Evolutionary conservation across 1,139 yeast species (phyloP).

Genomic region (Pichia sp.): DNA sequence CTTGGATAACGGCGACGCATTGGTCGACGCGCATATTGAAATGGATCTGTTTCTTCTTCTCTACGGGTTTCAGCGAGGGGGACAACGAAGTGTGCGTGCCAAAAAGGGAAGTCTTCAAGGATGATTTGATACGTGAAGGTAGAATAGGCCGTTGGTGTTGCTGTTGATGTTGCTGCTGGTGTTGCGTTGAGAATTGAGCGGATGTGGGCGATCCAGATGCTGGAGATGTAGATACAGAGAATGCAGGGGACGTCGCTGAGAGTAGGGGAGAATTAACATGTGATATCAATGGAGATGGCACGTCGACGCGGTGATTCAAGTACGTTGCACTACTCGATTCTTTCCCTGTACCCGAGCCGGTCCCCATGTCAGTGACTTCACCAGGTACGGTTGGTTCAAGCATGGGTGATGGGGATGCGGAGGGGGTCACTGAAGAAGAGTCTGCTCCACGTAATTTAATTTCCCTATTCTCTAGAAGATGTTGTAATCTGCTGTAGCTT

Average conservation of each 20-base stretch:
- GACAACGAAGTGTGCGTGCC: slow-evolving; percentile 1
- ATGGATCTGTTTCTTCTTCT: slow-evolving; percentile 66
- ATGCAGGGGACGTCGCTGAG: too few relatives aligned
- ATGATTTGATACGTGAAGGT: slow-evolving; percentile 11
- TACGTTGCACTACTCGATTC: too few relatives aligned
- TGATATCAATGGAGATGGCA: too few relatives aligned
- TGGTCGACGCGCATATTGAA: slow-evolving; percentile 92
- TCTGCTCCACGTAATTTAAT: slow-evolving; percentile 13
- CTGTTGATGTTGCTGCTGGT: too few relatives aligned
- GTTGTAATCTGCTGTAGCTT: slow-evolving; percentile 37
- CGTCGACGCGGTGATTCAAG: too few relatives aligned
- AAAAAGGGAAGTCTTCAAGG: slow-evolving; percentile 12
- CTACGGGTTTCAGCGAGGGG: slow-evolving; percentile 19
- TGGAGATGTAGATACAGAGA: too few relatives aligned
- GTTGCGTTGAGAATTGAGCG: too few relatives aligned
- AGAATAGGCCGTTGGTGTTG: too few relatives aligned
- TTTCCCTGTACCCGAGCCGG: too few relatives aligned
- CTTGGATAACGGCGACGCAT: slow-evolving; percentile 53
- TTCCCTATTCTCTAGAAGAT: slow-evolving; percentile 28
- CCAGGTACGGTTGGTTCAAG: slow-evolving; percentile 17
- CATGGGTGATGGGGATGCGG: slow-evolving; percentile 19
- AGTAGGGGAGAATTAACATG: too few relatives aligned
- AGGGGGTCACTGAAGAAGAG: not conserved
- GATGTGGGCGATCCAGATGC: too few relatives aligned
- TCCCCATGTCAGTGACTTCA: slow-evolving; percentile 3